A percentile compares a stretch with the other conserved stretches of the same genome.
These are phyloP conservation scores for Diatrype stigma DNA, from an alignment of 2,329 filamentous ascomycete genomes.

Conservation along the genomic window DNA sequence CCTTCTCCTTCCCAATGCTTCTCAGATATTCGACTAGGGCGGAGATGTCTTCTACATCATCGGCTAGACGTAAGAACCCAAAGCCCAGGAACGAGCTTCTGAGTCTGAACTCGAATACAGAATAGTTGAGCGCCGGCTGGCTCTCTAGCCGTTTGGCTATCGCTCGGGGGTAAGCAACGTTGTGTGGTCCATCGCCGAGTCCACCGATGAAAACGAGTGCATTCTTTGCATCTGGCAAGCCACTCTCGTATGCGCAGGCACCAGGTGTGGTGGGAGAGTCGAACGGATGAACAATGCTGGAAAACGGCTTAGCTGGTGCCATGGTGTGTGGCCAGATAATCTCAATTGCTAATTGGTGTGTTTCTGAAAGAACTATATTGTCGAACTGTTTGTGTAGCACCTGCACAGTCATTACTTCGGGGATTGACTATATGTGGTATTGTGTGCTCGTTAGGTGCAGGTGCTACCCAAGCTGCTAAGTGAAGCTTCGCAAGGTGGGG, in stretches of 20 bases:
- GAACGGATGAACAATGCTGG: conserved; percentile 44
- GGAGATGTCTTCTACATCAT: conserved; percentile 52
- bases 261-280: conserved; percentile 34
- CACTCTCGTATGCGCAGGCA: conserved; percentile 45
- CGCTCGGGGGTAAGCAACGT: conserved; percentile 51
- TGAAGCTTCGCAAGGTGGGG: too few species aligned
- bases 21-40: conserved; percentile 51
- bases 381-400: too few species aligned
- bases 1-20: conserved; percentile 43
- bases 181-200: conserved; percentile 65
- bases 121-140: conserved; percentile 38
- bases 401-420: too few species aligned
- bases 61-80: conserved; percentile 44
- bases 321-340: conserved; percentile 1
- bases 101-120: conserved; percentile 54
- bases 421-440: too few species aligned
- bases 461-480: too few species aligned
- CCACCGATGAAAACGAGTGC: conserved; percentile 68
- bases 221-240: conserved; percentile 41
- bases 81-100: conserved; percentile 51
- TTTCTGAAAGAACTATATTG: too few species aligned
- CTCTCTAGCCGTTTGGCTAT: conserved; percentile 42
- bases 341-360: too few species aligned
- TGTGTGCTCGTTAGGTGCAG: too few species aligned
- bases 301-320: conserved; percentile 29